Percentiles rank a stretch among this genome's conserved stretches.
These are phyloP conservation scores for Hanseniaspora mollemarum DNA, from an alignment of 805 yeast genomes.

Conservation along the genomic window DNA sequence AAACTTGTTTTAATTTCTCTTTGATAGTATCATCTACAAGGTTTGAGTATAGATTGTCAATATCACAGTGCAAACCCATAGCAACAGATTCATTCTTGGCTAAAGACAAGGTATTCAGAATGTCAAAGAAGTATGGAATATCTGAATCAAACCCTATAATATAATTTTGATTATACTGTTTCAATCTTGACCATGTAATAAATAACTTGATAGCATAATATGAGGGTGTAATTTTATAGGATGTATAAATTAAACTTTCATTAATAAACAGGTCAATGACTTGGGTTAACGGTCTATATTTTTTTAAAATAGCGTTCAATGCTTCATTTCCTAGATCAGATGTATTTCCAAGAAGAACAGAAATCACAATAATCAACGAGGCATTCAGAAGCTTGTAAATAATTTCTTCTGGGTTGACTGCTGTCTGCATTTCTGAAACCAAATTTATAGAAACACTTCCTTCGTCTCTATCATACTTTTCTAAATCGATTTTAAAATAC, in stretches of 20 bases:
- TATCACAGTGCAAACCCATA: constrained; percentile 1
- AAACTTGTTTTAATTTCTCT: background rate
- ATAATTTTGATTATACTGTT: background rate
- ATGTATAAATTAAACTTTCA: background rate
- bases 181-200: constrained; percentile 1
- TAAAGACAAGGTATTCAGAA: background rate
- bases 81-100: background rate
- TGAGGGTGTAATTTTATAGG: background rate
- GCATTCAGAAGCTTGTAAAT: background rate
- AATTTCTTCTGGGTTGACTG: background rate
- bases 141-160: background rate
- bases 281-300: constrained; percentile 2
- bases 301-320: background rate
- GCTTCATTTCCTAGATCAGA: background rate
- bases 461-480: background rate
- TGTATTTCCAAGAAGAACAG: background rate
- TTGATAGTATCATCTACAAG: background rate
- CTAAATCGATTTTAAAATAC: background rate
- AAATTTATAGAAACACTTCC: background rate
- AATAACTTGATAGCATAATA: background rate
- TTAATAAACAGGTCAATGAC: background rate
- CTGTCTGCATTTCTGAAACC: background rate
- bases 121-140: background rate
- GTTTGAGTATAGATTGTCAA: background rate
- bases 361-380: background rate